phyloP scores from a whole-genome alignment of 495 filamentous ascomycete species.

The Aspergillus saccharolyticus region DNA sequence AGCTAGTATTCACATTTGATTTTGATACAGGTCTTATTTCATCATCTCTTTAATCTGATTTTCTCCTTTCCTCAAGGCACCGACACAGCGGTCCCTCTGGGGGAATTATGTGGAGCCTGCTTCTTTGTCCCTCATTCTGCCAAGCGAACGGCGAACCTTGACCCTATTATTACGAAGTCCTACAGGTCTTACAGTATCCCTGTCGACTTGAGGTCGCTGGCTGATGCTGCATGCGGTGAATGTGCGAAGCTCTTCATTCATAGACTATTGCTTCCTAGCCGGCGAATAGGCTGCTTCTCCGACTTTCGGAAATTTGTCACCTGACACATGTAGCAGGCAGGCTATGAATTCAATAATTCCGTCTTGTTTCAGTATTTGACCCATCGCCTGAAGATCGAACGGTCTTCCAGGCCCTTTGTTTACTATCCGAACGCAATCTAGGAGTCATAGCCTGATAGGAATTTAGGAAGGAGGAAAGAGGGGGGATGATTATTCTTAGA shows the following conservation, averaged over 20 bases:
- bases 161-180: neutral
- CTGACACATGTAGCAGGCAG: constrained; percentile 5
- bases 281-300: constrained; percentile 1
- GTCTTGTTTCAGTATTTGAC: neutral
- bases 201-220: neutral
- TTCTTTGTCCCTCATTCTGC: neutral
- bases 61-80: constrained; percentile 13
- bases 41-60: too few relatives aligned
- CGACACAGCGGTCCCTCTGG: constrained; percentile 27
- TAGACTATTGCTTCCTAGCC: neutral
- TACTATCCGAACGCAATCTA: neutral
- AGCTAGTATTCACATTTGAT: constrained; percentile 1
- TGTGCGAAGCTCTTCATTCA: neutral
- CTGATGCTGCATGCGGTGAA: neutral
- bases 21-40: constrained; percentile 7
- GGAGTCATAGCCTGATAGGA: neutral
- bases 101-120: constrained; percentile 29
- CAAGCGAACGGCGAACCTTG: neutral
- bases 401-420: neutral
- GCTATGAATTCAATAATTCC: neutral
- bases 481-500: constrained; percentile 1
- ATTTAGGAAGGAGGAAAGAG: neutral
- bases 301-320: constrained; percentile 9
- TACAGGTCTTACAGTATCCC: neutral
- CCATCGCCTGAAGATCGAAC: neutral